Conservation (phyloP, 2,329 filamentous ascomycete species). For the Blastomyces silverae region DNA sequence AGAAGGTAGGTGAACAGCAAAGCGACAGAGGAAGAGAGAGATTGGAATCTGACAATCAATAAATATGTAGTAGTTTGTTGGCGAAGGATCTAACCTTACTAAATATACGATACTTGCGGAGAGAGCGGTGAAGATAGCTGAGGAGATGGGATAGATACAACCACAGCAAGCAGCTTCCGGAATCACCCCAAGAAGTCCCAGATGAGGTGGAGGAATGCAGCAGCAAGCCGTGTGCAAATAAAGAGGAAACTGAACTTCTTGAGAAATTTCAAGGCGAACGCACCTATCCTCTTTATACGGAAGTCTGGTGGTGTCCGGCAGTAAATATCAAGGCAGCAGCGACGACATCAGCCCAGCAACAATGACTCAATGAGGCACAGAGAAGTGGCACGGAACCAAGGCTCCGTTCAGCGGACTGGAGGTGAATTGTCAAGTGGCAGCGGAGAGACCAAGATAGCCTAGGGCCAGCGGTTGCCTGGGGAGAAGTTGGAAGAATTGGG, state of each 20-base stretch:
- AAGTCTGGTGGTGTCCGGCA: too few species aligned
- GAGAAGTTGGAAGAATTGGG: background rate
- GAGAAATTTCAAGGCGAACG: background rate
- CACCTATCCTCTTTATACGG: background rate
- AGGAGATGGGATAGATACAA: background rate
- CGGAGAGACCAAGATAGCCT: background rate
- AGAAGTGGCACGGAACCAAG: background rate
- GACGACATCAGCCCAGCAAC: background rate
- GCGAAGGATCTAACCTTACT: background rate
- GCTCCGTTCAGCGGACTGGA: background rate
- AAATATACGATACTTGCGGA: background rate
- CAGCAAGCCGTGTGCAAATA: background rate
- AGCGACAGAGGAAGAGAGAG: background rate
- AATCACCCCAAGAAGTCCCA: background rate
- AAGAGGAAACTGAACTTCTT: background rate
- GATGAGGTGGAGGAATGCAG: background rate
- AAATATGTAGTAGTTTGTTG: background rate
- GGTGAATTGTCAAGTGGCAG: background rate
- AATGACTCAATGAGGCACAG: background rate
- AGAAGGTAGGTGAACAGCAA: background rate
- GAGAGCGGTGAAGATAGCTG: background rate
- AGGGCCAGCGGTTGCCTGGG: conserved; percentile 9
- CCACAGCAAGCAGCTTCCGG: background rate
- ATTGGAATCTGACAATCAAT: background rate
- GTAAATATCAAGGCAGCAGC: background rate